Evolutionary conservation across 2,329 filamentous ascomycete genomes (phyloP), one percentile per base, ranked within the genome.

Genomic region (Clarireedia hainanense): DNA sequence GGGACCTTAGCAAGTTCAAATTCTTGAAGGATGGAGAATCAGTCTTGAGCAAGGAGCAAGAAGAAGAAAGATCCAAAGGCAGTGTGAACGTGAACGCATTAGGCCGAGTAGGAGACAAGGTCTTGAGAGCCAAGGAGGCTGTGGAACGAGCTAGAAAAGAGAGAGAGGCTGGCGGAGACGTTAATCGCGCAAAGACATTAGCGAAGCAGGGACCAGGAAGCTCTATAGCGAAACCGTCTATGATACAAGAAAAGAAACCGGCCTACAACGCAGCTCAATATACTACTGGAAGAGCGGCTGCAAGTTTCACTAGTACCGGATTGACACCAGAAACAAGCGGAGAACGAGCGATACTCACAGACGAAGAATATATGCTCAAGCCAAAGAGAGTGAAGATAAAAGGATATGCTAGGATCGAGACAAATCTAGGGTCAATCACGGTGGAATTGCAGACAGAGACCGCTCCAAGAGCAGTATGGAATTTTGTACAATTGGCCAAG

Each of bases 321-420:
- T 74, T 99, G 51, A 96, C 92, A 0, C 91, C 91, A 0, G 88
- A 95, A 68, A 99, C 94, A 0, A 91, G 88, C 55, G 87, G 83
- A 63, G 90, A 95, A 67, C 81, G 91, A 53, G 92, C 94, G 4
- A 75, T 95, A 47, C 79, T 99, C 47, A 89, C 87, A 1, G 91
- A 96, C 60, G 94, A 99, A 73, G 91, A 97, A 69, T 99, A 92
- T 72, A 95, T 99, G 88, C 80, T 99, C 53, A 90, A 89, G 70
- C 91, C 91, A 6, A 88, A 86, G 65, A 84, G 90, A 42, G 84
- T 99, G 58, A 96, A 95, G 73, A 82, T 81, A 63, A 95, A 92
- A 65, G 94, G 92, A 26, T 97, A 96, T 69, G 91, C 88, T 6
- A 84, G 90, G n/a, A 81, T 99, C 47, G 84, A 87, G 63, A 99